Conservation (phyloP, 2,329 filamentous ascomycete genomes). For the Aspergillus terreus region DNA sequence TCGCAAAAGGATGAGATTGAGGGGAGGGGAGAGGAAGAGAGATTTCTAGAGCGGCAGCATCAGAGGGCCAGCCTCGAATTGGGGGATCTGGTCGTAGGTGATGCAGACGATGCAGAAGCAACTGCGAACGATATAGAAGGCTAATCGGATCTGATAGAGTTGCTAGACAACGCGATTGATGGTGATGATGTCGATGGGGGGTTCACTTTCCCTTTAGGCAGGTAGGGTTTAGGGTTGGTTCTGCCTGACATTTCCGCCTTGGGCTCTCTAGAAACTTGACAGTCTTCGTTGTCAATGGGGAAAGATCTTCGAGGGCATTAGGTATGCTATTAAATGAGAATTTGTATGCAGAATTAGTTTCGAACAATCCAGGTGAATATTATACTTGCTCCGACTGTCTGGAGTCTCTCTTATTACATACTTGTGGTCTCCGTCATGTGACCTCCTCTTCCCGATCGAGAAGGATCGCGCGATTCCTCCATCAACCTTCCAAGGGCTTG, state of each 20-base stretch:
- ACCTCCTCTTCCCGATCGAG: too few species aligned
- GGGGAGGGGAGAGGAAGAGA: slow-evolving; percentile 6
- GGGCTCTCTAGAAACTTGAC: neutral
- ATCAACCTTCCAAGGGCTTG: too few species aligned
- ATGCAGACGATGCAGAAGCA: neutral
- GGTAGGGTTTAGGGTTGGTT: slow-evolving; percentile 21
- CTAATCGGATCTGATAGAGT: neutral
- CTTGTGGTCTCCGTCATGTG: too few species aligned
- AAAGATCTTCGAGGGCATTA: too few species aligned
- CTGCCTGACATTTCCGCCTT: neutral
- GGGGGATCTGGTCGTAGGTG: neutral
- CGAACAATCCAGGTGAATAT: too few species aligned
- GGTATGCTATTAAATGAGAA: too few species aligned
- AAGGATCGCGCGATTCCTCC: too few species aligned
- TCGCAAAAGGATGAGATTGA: slow-evolving; percentile 12
- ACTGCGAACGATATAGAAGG: too few species aligned
- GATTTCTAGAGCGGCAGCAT: slow-evolving; percentile 15
- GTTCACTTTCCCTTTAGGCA: slow-evolving; percentile 4
- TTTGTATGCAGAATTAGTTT: too few species aligned
- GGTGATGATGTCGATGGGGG: slow-evolving; percentile 16
- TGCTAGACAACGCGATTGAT: neutral
- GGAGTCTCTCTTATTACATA: too few species aligned
- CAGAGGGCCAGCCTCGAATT: slow-evolving; percentile 14
- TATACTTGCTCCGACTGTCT: too few species aligned
- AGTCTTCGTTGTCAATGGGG: too few species aligned